A percentile compares a stretch with the other conserved stretches of the same genome.
Evolutionary conservation across 2,329 filamentous ascomycete genomes (phyloP).

Genomic region (Didymella sp.): DNA sequence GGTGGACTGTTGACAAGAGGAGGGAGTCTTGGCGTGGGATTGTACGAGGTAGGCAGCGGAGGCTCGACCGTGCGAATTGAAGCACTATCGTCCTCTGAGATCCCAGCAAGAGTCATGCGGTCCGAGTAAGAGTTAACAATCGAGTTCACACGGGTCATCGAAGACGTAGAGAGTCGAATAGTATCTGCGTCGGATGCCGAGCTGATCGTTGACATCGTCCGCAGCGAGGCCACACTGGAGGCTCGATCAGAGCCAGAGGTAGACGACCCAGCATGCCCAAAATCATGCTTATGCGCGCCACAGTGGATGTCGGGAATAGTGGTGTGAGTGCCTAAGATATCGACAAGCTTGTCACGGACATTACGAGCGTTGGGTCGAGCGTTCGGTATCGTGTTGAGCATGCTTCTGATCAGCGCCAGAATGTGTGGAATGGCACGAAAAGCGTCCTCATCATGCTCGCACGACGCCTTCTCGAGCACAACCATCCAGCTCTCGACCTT

Average conservation of each 20-base stretch:
- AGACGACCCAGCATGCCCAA: slow-evolving; percentile 32
- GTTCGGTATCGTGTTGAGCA: slow-evolving; percentile 52
- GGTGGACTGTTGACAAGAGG: slow-evolving; percentile 27
- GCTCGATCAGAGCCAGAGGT: slow-evolving; percentile 37
- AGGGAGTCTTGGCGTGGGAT: slow-evolving; percentile 24
- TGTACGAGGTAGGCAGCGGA: slow-evolving; percentile 26
- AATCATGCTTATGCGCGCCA: slow-evolving; percentile 42
- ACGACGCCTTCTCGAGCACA: slow-evolving; percentile 65
- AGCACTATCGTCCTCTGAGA: slow-evolving; percentile 40
- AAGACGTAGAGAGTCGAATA: slow-evolving; percentile 35
- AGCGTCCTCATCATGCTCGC: slow-evolving; percentile 45
- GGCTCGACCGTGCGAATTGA: slow-evolving; percentile 39
- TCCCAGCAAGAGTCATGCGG: slow-evolving; percentile 38
- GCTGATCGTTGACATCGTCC: slow-evolving; percentile 41
- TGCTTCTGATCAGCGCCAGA: slow-evolving; percentile 50
- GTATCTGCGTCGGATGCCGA: slow-evolving; percentile 42
- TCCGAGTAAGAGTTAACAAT: slow-evolving; percentile 44
- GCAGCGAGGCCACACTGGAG: slow-evolving; percentile 39
- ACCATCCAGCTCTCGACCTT: slow-evolving; percentile 74
- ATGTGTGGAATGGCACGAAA: slow-evolving; percentile 53
- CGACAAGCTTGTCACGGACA: slow-evolving; percentile 50
- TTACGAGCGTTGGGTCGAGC: slow-evolving; percentile 52
- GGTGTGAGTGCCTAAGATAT: slow-evolving; percentile 41
- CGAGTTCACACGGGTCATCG: slow-evolving; percentile 36
- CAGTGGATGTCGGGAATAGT: slow-evolving; percentile 47